A percentile compares a stretch with the other conserved stretches of the same genome.
Conservation (phyloP, 176 grass and related monocot genomes). For the Rhipidocladum racemiflorum region DNA sequence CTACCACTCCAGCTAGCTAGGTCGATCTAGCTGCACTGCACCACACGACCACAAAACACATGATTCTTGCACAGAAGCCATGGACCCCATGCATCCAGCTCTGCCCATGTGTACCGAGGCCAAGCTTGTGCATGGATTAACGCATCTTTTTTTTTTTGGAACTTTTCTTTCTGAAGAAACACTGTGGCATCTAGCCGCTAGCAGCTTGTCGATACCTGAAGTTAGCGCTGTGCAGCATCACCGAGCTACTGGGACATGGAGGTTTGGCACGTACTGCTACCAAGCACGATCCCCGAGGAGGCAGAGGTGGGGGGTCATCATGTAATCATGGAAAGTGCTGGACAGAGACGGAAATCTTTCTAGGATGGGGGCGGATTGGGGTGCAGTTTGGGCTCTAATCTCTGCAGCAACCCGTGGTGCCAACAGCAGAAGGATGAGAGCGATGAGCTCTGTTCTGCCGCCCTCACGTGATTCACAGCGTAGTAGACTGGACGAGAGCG, state of each 20-base stretch:
- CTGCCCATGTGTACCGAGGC: not conserved
- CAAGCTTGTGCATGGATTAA: not conserved
- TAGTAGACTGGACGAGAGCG: no score
- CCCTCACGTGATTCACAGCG: conserved; percentile 29
- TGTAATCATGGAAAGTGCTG: conserved; percentile 40
- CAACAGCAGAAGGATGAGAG: not conserved
- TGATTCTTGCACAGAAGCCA: not conserved
- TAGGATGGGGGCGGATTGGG: not conserved
- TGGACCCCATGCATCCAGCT: not conserved
- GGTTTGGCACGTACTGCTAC: not conserved
- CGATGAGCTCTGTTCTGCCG: not conserved
- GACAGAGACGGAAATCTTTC: conserved; percentile 28
- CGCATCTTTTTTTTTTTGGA: not conserved
- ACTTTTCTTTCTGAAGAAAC: conserved; percentile 8
- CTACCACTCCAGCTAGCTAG: not conserved
- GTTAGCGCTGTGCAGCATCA: not conserved
- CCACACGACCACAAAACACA: not conserved
- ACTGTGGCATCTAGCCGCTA: not conserved
- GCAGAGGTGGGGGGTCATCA: not conserved
- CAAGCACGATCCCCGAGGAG: not conserved
- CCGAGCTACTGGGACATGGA: not conserved
- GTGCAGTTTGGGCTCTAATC: not conserved
- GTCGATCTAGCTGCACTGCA: not conserved
- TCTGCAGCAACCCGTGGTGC: conserved; percentile 35
- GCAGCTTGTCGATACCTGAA: conserved; percentile 22